These are phyloP conservation scores for Amaranthus cruentus DNA, from an alignment of 148 eudicot species.

Conservation along the genomic window DNA sequence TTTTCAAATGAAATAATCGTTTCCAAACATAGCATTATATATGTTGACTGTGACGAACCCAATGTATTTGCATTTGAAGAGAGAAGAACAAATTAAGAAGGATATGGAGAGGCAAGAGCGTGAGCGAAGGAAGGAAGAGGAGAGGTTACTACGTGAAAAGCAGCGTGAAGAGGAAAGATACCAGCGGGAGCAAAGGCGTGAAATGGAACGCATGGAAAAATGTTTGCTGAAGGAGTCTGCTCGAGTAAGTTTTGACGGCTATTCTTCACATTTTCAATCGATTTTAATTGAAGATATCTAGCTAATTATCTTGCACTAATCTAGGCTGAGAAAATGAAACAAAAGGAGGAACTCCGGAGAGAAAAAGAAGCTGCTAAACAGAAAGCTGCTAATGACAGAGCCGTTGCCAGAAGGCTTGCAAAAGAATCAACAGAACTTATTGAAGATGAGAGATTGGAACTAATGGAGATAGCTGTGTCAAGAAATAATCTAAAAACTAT, in stretches of 20 bases:
- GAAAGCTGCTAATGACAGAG: constrained; percentile 88
- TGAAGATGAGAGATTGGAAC: constrained; percentile 89
- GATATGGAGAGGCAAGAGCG: constrained; percentile 96
- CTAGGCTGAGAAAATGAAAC: constrained; percentile 81
- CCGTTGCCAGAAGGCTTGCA: constrained; percentile 87
- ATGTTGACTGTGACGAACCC: constrained; percentile 17
- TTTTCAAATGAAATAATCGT: too few relatives aligned
- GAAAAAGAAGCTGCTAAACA: constrained; percentile 90
- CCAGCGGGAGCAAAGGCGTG: constrained; percentile 88
- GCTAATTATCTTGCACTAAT: not conserved
- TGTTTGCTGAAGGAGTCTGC: constrained; percentile 63
- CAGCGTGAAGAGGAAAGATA: constrained; percentile 86
- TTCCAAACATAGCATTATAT: not conserved
- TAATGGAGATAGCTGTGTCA: constrained; percentile 88
- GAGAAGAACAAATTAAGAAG: constrained; percentile 89
- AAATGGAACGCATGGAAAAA: constrained; percentile 86
- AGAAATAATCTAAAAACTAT: constrained; percentile 65
- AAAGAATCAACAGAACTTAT: constrained; percentile 85
- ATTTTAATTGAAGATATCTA: not conserved
- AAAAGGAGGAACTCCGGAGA: constrained; percentile 74
- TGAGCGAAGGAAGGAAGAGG: constrained; percentile 89
- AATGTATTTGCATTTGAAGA: constrained; percentile 34
- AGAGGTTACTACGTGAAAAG: constrained; percentile 80
- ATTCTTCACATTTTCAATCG: not conserved
- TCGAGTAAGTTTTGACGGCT: constrained; percentile 45